Base-by-base conservation (phyloP, 805 yeast genomes). In the Clavispora vitiphila region DNA sequence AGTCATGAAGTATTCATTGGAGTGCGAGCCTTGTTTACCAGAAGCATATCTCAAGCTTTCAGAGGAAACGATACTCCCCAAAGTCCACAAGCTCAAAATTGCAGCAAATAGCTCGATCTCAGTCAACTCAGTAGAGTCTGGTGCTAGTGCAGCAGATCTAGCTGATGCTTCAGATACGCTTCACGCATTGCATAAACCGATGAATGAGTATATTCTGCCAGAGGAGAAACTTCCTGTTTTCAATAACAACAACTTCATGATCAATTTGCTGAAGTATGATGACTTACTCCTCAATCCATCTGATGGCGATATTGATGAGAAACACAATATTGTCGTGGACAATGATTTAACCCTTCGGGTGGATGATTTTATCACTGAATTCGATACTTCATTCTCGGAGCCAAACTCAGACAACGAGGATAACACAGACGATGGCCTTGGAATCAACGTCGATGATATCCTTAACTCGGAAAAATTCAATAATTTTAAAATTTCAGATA, bases 1-100 rank as follows among this genome's bases (percentile, higher is more conserved):
- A 9, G 65, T 84, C 3, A 81, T 86, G 90, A 69, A 71, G 34
- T 58, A 76, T 46, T 87, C 96, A 11, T 63, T 85, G 40, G 53
- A 57, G 0, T 64, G 73, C 31, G 96, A 91, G 53, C 84, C 90
- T 0, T 77, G 83, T 2, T 57, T 67, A 27, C 65, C 64, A 1
- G 75, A 70, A 42, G 56, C 57, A 4, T 69, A 69, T 42, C 44
- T 69, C 39, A 57, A 50, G 36, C 41, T 21, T 5, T 41, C 41
- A 2, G 19, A 21, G 22, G 34, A 22, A 1, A 12, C 22, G 11
- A 9, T 21, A 3, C 4, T 30, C 6, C 22, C 22, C 15, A 38
- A 24, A n/a, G 3, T 38, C 6, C 29, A 29, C 21, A 38, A 24
- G n/a, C 18, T 38, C 4, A 15, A 21, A 8, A 11, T 21, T 8